phyloP scores from a whole-genome alignment of 2,329 filamentous ascomycete genomes.

The Talaromyces albobiverticillius region DNA sequence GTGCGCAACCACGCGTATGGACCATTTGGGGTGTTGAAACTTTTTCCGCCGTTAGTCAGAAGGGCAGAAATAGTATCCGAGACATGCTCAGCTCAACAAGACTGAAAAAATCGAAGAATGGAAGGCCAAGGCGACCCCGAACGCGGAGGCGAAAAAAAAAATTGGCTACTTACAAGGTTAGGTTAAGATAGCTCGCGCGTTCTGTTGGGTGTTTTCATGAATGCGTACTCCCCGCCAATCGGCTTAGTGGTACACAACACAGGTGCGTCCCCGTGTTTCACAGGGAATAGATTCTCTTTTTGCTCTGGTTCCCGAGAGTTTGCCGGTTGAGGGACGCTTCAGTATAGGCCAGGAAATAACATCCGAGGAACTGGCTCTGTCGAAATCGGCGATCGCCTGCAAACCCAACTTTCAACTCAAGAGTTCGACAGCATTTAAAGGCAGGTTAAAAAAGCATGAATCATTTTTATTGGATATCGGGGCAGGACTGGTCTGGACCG shows the following conservation, averaged over 20 bases:
- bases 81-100: background rate
- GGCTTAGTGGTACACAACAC: background rate
- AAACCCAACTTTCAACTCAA: no score
- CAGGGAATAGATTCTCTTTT: background rate
- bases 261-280: background rate
- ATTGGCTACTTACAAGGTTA: background rate
- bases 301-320: background rate
- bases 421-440: no score
- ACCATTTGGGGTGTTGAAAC: background rate
- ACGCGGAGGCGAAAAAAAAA: slow-evolving; percentile 4
- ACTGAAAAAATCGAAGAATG: background rate
- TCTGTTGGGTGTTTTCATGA: background rate
- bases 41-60: background rate
- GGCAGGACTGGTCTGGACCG: background rate
- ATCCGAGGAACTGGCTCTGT: background rate
- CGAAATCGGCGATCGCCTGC: background rate
- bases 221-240: slow-evolving; percentile 2
- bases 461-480: background rate
- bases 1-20: background rate
- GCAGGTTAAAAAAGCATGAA: background rate
- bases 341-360: background rate
- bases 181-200: background rate
- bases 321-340: background rate
- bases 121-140: background rate
- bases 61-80: background rate